Evolutionary conservation across 192 early-diverging fungal genomes (phyloP), one percentile per base, ranked within the genome.

Genomic region (Podila epicladia): DNA sequence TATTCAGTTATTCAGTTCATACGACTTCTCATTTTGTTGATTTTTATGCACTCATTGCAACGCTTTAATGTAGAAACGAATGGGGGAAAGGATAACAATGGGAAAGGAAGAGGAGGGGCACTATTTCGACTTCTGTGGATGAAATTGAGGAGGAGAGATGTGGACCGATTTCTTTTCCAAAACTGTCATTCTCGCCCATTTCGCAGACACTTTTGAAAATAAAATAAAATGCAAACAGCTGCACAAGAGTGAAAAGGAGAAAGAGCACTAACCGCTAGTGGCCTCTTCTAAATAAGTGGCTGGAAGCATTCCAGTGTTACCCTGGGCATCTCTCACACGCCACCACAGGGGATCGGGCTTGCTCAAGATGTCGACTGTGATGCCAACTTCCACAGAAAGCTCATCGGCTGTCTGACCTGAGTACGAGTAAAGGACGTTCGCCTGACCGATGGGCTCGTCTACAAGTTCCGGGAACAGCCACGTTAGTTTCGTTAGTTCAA

Each of bases 331-430:
- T 22, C 53, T 67, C 32, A 69, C 84, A 24, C 68, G 78, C 84
- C 84, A 87, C 82, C 82, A 83, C 64, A 74, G 62, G 22, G 67
- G 78, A 32, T 78, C 72, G 17, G 73, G 73, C 63, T 88, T 88
- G 37, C 75, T 74, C 62, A 86, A 59, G 28, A 94, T 87, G 1
- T 85, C 86, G 28, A 94, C 82, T 5, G 82, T 73, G 37, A 86
- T 89, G n/a, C 88, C 91, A 0, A 82, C 85, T 24, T 86, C 85
- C 58, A 94, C 87, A n/a, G 85, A 82, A 5, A 94, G 82, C 38
- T 92, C 93, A 66, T 90, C 91, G 24, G 79, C 68, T 58, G 41
- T 72, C 41, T 68, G 76, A 2, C 76, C 70, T 4, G 65, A 24
- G 37, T 79, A 79, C 0, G 69, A n/a, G n/a, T 79, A 79, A 19